Percentiles rank a stretch among this genome's conserved stretches.
Evolutionary conservation across 148 eudicot genomes (phyloP).

Genomic region (Chenopodium berlandieri): DNA sequence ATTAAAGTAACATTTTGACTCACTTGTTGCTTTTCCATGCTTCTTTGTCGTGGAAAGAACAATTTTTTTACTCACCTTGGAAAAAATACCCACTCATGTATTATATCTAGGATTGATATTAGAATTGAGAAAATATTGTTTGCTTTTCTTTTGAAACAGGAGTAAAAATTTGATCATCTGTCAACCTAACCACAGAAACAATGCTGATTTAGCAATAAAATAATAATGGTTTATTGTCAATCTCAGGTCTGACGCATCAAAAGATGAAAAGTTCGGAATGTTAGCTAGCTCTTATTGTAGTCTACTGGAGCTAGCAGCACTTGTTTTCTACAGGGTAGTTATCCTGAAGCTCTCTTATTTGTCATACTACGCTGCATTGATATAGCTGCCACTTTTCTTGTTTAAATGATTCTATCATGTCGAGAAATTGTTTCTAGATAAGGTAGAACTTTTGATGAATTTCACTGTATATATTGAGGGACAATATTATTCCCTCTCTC

Average conservation of each 20-base stretch:
- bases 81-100: not conserved
- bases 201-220: not conserved
- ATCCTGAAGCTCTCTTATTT: slow-evolving; percentile 7
- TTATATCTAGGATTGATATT: not conserved
- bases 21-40: not conserved
- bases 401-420: not conserved
- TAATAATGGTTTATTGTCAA: not conserved
- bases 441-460: not conserved
- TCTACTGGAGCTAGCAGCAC: slow-evolving; percentile 79
- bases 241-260: slow-evolving; percentile 62
- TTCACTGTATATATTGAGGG: not conserved
- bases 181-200: not conserved
- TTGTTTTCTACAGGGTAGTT: slow-evolving; percentile 81
- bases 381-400: not conserved
- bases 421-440: not conserved
- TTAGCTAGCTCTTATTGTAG: slow-evolving; percentile 61
- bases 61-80: not conserved
- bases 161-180: not conserved
- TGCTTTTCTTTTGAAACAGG: not conserved
- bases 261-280: slow-evolving; percentile 66
- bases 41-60: not conserved
- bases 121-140: not conserved
- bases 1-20: not conserved
- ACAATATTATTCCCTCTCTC: not conserved
- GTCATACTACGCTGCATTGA: not conserved